Percentiles rank a stretch among this genome's conserved stretches.
These are phyloP conservation scores for Linaria vulgaris DNA, from an alignment of 257 asterid species.

Conservation along the genomic window DNA sequence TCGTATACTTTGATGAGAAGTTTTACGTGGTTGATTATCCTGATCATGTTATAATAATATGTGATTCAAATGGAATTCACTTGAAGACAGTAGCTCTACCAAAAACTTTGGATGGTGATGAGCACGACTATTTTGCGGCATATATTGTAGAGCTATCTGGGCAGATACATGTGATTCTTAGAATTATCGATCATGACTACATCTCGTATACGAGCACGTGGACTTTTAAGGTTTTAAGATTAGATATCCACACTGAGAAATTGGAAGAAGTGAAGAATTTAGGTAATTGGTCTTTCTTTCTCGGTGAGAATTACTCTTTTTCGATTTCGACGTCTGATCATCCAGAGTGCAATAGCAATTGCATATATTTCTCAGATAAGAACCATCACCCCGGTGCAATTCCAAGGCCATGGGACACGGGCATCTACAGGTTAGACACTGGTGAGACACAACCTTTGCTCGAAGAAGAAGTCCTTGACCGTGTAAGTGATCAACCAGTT, in stretches of 20 bases:
- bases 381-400: neutral
- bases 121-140: slow-evolving; percentile 17
- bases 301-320: slow-evolving; percentile 28
- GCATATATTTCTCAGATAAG: slow-evolving; percentile 34
- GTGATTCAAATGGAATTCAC: slow-evolving; percentile 20
- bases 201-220: slow-evolving; percentile 16
- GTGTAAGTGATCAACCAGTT: slow-evolving; percentile 20
- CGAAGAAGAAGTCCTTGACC: slow-evolving; percentile 10
- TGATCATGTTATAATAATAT: slow-evolving; percentile 20
- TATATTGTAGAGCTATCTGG: slow-evolving; percentile 26
- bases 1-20: slow-evolving; percentile 22
- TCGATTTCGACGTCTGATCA: slow-evolving; percentile 20
- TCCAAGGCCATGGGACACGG: slow-evolving; percentile 30
- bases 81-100: slow-evolving; percentile 25
- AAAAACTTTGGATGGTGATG: neutral
- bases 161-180: slow-evolving; percentile 24
- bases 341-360: slow-evolving; percentile 31
- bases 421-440: slow-evolving; percentile 23
- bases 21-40: slow-evolving; percentile 22
- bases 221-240: slow-evolving; percentile 18
- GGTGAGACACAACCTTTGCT: slow-evolving; percentile 20
- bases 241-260: slow-evolving; percentile 21
- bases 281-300: slow-evolving; percentile 34
- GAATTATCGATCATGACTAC: slow-evolving; percentile 22
- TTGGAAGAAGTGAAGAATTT: slow-evolving; percentile 28